These are phyloP conservation scores for Adansonia rubrostipa DNA, from an alignment of 441 rosid genomes.

Conservation along the genomic window DNA sequence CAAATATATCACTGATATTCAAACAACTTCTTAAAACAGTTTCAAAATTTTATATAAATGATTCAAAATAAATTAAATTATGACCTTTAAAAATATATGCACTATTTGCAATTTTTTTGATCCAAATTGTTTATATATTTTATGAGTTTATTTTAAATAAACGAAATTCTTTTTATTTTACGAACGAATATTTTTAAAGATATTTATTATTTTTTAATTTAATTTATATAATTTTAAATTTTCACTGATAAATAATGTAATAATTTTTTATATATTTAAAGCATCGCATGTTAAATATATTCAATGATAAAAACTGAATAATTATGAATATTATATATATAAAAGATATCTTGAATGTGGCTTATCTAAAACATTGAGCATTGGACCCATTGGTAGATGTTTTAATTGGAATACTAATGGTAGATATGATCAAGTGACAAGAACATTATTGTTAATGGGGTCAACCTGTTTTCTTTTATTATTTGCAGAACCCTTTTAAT, in stretches of 20 bases:
- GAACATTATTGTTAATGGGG: conserved; percentile 18
- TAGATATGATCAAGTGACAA: conserved; percentile 16
- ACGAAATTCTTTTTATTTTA: not conserved
- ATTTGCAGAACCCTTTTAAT: not conserved
- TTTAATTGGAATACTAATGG: not conserved
- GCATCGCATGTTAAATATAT: not conserved
- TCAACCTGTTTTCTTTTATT: not conserved
- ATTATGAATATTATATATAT: not conserved
- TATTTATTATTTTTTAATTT: too few species aligned
- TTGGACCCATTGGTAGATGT: not conserved
- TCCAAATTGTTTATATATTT: not conserved
- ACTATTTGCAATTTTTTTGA: conserved; percentile 10
- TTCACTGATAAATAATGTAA: not conserved
- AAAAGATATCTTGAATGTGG: not conserved
- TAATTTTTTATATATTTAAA: not conserved
- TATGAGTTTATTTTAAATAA: not conserved
- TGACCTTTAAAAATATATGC: not conserved
- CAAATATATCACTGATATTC: not conserved
- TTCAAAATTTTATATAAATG: not conserved
- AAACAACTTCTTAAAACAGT: not conserved
- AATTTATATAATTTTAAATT: too few species aligned
- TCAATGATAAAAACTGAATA: not conserved
- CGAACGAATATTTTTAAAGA: too few species aligned
- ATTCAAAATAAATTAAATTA: not conserved
- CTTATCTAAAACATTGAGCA: not conserved